phyloP scores from a whole-genome alignment of 805 yeast species.

The Wickerhamiella azymoides region DNA sequence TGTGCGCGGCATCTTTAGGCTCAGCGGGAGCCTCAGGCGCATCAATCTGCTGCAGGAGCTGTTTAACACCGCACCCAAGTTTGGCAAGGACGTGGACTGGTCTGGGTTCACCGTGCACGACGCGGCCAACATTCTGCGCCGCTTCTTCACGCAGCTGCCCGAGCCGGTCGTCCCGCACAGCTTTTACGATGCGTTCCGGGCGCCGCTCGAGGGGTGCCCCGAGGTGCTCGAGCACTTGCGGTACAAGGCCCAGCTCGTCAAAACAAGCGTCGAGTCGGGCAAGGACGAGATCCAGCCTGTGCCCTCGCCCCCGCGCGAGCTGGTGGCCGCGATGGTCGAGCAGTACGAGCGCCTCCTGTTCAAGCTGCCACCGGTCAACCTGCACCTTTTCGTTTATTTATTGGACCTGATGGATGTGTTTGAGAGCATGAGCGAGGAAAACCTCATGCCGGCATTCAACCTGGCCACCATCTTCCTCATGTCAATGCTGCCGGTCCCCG shows the following conservation, averaged over 20 bases:
- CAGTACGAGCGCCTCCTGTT: conserved; percentile 59
- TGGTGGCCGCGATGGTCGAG: conserved; percentile 36
- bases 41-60: conserved; percentile 71
- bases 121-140: conserved; percentile 78
- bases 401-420: conserved; percentile 78
- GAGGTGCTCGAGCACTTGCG: conserved; percentile 53
- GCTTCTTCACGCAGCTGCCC: conserved; percentile 75
- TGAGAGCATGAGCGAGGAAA: conserved; percentile 59
- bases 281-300: conserved; percentile 5
- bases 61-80: conserved; percentile 78
- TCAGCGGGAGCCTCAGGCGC: conserved; percentile 82
- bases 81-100: conserved; percentile 82
- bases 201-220: conserved; percentile 49
- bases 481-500: conserved; percentile 82
- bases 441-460: conserved; percentile 85
- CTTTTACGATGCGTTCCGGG: conserved; percentile 63
- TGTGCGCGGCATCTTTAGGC: conserved; percentile 84
- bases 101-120: conserved; percentile 92
- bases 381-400: conserved; percentile 72
- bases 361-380: conserved; percentile 58
- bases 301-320: conserved; percentile 1
- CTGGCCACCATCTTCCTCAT: conserved; percentile 96
- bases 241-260: conserved; percentile 30
- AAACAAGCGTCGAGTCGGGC: conserved; percentile 4
- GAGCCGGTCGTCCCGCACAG: conserved; percentile 82